Evolutionary conservation across 495 filamentous ascomycete species (phyloP).

Genomic region (Daldinia grandis): DNA sequence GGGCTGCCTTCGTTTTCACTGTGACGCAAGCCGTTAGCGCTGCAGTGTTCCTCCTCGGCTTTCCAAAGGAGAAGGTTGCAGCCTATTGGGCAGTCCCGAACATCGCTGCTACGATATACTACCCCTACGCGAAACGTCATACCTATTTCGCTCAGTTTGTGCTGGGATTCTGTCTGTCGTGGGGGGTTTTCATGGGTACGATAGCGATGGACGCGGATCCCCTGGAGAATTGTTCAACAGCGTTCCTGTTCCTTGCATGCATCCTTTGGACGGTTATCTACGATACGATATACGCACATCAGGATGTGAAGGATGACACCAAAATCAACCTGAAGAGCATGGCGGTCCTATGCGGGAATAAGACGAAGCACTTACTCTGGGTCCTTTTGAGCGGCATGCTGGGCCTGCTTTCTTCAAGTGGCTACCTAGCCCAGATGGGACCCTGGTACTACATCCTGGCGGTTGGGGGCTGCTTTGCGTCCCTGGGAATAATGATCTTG

Average conservation of each 20-base stretch:
- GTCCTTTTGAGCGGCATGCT: conserved; percentile 11
- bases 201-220: conserved; percentile 9
- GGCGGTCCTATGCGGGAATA: conserved; percentile 45
- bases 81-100: conserved; percentile 32
- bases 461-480: conserved; percentile 14
- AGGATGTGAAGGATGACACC: conserved; percentile 54
- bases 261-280: conserved; percentile 50
- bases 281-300: conserved; percentile 57
- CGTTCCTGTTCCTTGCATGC: conserved; percentile 31
- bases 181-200: conserved; percentile 41
- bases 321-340: conserved; percentile 49
- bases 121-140: conserved; percentile 52
- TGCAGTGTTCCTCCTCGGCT: conserved; percentile 30
- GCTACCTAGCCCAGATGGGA: conserved; percentile 18
- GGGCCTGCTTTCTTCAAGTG: conserved; percentile 8
- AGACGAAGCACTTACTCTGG: conserved; percentile 30
- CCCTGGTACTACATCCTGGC: conserved; percentile 26
- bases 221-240: conserved; percentile 13
- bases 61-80: conserved; percentile 12
- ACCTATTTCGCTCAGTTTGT: conserved; percentile 50
- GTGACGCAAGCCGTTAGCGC: conserved; percentile 29
- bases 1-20: conserved; percentile 46
- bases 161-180: conserved; percentile 49
- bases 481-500: conserved; percentile 42
- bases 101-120: conserved; percentile 42